These are phyloP conservation scores for Hericium erinaceus DNA, from an alignment of 768 basidiomycete genomes.

Conservation along the genomic window DNA sequence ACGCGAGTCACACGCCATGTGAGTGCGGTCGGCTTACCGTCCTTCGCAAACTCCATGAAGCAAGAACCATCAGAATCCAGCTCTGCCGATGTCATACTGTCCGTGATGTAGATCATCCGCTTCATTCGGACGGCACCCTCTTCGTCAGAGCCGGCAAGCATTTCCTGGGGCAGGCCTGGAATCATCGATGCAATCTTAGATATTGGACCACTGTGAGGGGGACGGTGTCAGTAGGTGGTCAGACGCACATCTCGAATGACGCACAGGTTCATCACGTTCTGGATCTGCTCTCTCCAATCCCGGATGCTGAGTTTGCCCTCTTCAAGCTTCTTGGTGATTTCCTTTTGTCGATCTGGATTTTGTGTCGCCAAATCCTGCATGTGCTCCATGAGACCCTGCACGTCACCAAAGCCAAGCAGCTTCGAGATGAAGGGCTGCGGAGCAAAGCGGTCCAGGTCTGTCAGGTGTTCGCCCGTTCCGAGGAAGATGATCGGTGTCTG, in stretches of 20 bases:
- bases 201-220: constrained; percentile 76
- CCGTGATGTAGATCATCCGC: constrained; percentile 97
- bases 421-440: constrained; percentile 98
- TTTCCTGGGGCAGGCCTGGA: constrained; percentile 86
- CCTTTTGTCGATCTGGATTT: constrained; percentile 95
- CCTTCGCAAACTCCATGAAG: constrained; percentile 80
- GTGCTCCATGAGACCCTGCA: constrained; percentile 96
- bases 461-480: constrained; percentile 95
- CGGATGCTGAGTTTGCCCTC: constrained; percentile 95
- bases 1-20: constrained; percentile 89
- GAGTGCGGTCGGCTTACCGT: constrained; percentile 75
- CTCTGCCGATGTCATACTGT: constrained; percentile 91
- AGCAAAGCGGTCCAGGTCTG: constrained; percentile 92
- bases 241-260: constrained; percentile 20
- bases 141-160: constrained; percentile 89
- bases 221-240: constrained; percentile 1
- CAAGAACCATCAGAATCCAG: constrained; percentile 90
- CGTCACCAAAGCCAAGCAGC: constrained; percentile 88
- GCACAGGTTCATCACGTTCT: constrained; percentile 96
- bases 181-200: constrained; percentile 99
- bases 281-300: constrained; percentile 96
- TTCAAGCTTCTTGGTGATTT: constrained; percentile 95
- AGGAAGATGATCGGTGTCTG: constrained; percentile 98
- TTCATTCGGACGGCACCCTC: constrained; percentile 88
- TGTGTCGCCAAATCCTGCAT: constrained; percentile 94